Evolutionary conservation across 352 stramenopile genomes (phyloP).

Genomic region (Peronospora destructor): DNA sequence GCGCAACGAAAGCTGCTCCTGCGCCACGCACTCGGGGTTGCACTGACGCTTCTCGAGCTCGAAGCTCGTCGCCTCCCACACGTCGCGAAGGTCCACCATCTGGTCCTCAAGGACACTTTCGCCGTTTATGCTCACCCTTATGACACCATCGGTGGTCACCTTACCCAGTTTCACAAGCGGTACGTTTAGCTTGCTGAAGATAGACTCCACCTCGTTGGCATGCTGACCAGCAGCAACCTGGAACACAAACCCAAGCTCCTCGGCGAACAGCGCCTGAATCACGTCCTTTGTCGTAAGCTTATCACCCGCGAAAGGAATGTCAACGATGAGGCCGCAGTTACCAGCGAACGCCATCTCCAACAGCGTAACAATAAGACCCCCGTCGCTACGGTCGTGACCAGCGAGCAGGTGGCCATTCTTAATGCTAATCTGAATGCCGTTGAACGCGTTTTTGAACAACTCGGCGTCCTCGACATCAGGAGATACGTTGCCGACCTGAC

Average conservation of each 20-base stretch:
- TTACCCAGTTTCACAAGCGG: conserved; percentile 87
- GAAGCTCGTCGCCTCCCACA: conserved; percentile 99
- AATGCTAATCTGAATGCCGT: conserved; percentile 89
- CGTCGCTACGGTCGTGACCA: conserved; percentile 98
- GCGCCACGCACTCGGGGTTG: conserved; percentile 92
- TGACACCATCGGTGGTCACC: conserved; percentile 77
- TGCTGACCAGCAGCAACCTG: conserved; percentile 81
- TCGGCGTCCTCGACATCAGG: conserved; percentile 91
- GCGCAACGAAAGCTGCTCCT: conserved; percentile 91
- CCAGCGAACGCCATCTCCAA: conserved; percentile 99
- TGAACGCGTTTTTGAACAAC: conserved; percentile 91
- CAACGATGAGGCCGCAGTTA: conserved; percentile 94
- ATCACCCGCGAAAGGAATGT: conserved; percentile 58
- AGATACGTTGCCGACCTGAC: conserved; percentile 74
- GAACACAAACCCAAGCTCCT: conserved; percentile 96
- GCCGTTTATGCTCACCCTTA: conserved; percentile 88
- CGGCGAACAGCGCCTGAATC: conserved; percentile 89
- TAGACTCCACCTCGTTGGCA: conserved; percentile 68
- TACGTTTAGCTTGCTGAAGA: conserved; percentile 83
- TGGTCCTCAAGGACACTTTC: conserved; percentile 62
- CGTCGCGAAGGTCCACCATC: conserved; percentile 87
- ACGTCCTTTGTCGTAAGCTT: conserved; percentile 53
- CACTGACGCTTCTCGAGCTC: conserved; percentile 96
- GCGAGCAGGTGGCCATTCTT: conserved; percentile 88
- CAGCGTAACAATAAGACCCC: conserved; percentile 92